phyloP scores from a whole-genome alignment of 805 yeast genomes.

The Ogataea zsoltii region DNA sequence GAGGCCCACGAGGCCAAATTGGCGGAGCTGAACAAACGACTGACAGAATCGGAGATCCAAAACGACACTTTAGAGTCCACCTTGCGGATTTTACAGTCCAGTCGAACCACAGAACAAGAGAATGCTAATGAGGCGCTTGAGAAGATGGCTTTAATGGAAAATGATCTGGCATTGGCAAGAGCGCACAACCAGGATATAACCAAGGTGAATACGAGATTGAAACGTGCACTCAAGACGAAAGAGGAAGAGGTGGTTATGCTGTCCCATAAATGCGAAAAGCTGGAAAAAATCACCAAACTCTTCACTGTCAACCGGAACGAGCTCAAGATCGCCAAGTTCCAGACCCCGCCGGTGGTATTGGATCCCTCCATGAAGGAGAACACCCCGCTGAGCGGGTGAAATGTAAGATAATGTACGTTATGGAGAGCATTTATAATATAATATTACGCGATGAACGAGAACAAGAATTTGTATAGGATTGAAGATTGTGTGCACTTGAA shows the following conservation, averaged over 20 bases:
- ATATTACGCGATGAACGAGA: too few species aligned
- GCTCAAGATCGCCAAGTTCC: constrained; percentile 25
- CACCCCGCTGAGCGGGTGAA: neutral
- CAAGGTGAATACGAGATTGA: constrained; percentile 1
- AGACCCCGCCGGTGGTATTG: constrained; percentile 27
- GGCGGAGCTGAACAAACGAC: constrained; percentile 10
- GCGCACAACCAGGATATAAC: constrained; percentile 3
- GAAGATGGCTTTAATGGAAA: constrained; percentile 26
- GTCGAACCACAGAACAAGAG: constrained; percentile 13
- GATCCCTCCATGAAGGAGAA: constrained; percentile 5
- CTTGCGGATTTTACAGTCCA: constrained; percentile 17
- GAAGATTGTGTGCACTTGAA: neutral
- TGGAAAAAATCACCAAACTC: constrained; percentile 26
- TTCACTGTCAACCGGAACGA: constrained; percentile 22
- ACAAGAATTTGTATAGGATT: neutral
- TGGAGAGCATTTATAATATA: neutral
- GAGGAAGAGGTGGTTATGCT: constrained; percentile 4
- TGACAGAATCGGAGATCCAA: constrained; percentile 25
- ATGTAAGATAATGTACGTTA: neutral
- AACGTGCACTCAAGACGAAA: constrained; percentile 2
- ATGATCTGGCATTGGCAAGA: constrained; percentile 15
- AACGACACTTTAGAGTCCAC: constrained; percentile 28
- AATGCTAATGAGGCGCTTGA: constrained; percentile 23
- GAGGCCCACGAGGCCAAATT: constrained; percentile 9
- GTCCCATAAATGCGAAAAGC: constrained; percentile 13